Evolutionary conservation across 2,329 filamentous ascomycete species (phyloP), one percentile per base, ranked within the genome.

Genomic region (Aspergillus chevalieri): DNA sequence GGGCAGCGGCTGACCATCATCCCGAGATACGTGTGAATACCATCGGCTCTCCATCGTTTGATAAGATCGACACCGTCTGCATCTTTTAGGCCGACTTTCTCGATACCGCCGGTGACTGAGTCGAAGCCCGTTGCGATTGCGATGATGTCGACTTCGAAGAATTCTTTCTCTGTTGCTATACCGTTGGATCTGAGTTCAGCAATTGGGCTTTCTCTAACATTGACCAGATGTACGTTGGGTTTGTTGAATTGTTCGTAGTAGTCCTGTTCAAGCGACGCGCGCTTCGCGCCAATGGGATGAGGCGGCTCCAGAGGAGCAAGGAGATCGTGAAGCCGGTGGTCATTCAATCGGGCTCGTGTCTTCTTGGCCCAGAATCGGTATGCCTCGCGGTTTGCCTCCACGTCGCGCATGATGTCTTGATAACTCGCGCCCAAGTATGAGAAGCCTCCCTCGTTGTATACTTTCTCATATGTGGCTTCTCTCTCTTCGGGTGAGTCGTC

Each of bases 121-220:
- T 76, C 71, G 57, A 74, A 75, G 10, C 74, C 73, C 1, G 73
- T 76, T 0, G 74, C 74, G 28, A 72, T 62, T 47, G 70, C 62
- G 30, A 75, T 54, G 6, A 70, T 60, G 47, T 75, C 74, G 4
- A 75, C 52, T 9, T 72, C 67, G 14, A 69, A 56, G 66, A 1
- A 71, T 69, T 52, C 49, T 30, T 74, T 69, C 1, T 64, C 47
- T 1, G 70, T 66, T 14, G 60, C 50, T 44, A 80, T 70, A 0
- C 76, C 76, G 0, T 52, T 65, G 2, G 61, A 58, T 0, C 65
- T 71, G 22, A 78, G 68, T 7, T 63, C 57, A 4, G 58, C 59
- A 12, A 58, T 53, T 1, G 58, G 58, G 1, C 52, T 59, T 30
- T 57, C 47, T 15, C 52, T 48, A 7, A 57, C 28, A 47, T 69